Evolutionary conservation across 306 rosid species (phyloP).

Genomic region (Glycyrrhiza uralensis): DNA sequence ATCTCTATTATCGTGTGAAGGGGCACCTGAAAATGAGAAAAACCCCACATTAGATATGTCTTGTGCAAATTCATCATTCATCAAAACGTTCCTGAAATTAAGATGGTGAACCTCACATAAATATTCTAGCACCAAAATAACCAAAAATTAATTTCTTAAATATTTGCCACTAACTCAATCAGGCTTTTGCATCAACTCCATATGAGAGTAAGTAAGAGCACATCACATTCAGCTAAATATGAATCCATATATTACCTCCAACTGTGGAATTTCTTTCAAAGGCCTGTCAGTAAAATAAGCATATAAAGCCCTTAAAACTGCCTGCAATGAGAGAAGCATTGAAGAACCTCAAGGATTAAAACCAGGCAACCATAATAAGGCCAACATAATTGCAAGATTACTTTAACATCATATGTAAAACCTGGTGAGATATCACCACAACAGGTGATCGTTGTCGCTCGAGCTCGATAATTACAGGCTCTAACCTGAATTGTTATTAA

Average conservation of each 20-base stretch:
- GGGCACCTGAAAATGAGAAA: constrained; percentile 66
- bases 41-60: constrained; percentile 11
- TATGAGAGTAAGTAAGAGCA: background rate
- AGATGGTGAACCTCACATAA: background rate
- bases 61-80: background rate
- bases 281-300: constrained; percentile 97
- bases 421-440: constrained; percentile 96
- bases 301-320: constrained; percentile 91
- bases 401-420: constrained; percentile 19
- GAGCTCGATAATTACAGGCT: constrained; percentile 97
- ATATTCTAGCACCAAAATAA: background rate
- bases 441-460: constrained; percentile 97
- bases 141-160: background rate
- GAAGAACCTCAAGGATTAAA: constrained; percentile 10
- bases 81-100: background rate
- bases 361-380: background rate
- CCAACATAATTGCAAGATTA: background rate
- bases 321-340: constrained; percentile 48
- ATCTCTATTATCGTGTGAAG: constrained; percentile 97
- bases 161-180: background rate
- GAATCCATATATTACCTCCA: constrained; percentile 60
- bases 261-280: constrained; percentile 86
- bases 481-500: constrained; percentile 61
- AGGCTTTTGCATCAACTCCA: constrained; percentile 18
- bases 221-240: background rate